Conservation (phyloP, 2,329 filamentous ascomycete genomes). For the Diaporthe vexans region DNA sequence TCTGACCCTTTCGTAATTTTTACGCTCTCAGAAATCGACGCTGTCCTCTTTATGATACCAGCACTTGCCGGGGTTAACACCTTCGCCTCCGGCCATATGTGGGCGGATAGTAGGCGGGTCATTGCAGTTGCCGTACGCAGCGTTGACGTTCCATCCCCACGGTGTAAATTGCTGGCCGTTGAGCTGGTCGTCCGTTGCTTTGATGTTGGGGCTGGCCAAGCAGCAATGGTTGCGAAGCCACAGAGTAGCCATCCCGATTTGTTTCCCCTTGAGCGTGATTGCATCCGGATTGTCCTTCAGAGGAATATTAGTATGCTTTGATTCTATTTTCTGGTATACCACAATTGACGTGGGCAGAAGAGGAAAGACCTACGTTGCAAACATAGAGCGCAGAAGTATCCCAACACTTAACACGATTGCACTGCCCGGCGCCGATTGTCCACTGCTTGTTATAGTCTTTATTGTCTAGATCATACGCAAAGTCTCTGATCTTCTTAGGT, state of each 20-base stretch:
- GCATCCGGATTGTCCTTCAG: slow-evolving; percentile 7
- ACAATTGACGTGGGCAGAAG: background rate
- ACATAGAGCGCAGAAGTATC: slow-evolving; percentile 38
- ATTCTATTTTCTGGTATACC: background rate
- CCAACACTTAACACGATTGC: slow-evolving; percentile 34
- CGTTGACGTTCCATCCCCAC: slow-evolving; percentile 35
- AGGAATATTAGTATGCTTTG: background rate
- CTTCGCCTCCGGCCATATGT: background rate
- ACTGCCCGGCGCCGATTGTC: slow-evolving; percentile 9
- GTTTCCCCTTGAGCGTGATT: slow-evolving; percentile 12
- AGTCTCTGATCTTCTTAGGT: background rate
- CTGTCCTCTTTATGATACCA: background rate
- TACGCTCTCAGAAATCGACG: background rate
- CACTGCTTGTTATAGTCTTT: background rate
- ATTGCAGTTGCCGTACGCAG: slow-evolving; percentile 33
- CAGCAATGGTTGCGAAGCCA: slow-evolving; percentile 21
- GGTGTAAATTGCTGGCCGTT: slow-evolving; percentile 39
- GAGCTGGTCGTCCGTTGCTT: background rate
- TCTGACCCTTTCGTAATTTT: background rate
- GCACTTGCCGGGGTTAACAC: background rate
- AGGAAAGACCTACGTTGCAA: slow-evolving; percentile 33
- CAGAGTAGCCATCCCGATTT: background rate
- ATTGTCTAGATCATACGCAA: background rate
- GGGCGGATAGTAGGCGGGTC: slow-evolving; percentile 14
- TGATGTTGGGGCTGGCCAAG: background rate